Evolutionary conservation across 192 early-diverging fungal species (phyloP).

Genomic region (Podila epigama): DNA sequence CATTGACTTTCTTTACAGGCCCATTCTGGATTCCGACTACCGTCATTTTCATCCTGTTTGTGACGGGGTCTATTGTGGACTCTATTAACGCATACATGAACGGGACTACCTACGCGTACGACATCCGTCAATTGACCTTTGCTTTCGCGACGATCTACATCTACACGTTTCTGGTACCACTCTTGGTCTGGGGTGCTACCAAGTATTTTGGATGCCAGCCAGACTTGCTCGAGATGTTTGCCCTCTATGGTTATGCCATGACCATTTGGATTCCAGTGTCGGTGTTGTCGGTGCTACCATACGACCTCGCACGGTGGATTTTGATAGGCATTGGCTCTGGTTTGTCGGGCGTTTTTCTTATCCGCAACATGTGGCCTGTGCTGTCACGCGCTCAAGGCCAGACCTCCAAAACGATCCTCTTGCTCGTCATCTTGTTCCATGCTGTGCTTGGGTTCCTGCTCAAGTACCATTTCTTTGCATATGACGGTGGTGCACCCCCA

Average conservation of each 20-base stretch:
- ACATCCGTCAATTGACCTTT: conserved; percentile 84
- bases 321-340: conserved; percentile 80
- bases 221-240: conserved; percentile 85
- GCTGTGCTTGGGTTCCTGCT: conserved; percentile 77
- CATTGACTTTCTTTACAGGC: conserved; percentile 50
- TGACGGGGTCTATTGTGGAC: conserved; percentile 88
- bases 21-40: conserved; percentile 99
- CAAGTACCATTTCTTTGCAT: conserved; percentile 88
- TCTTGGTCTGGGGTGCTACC: conserved; percentile 79
- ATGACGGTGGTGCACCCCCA: conserved; percentile 21
- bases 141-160: conserved; percentile 85
- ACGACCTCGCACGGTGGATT: conserved; percentile 82
- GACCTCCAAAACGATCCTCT: conserved; percentile 71
- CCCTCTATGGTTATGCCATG: conserved; percentile 92
- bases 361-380: conserved; percentile 67
- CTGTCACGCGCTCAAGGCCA: conserved; percentile 74
- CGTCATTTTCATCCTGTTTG: conserved; percentile 96
- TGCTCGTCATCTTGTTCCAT: conserved; percentile 72
- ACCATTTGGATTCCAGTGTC: conserved; percentile 94
- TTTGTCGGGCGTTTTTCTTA: conserved; percentile 71
- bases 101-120: conserved; percentile 66
- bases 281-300: conserved; percentile 83
- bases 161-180: conserved; percentile 76
- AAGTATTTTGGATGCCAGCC: conserved; percentile 88
- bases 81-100: conserved; percentile 77